phyloP scores from a whole-genome alignment of 2,329 filamentous ascomycete species.

The Fusarium sp. region DNA sequence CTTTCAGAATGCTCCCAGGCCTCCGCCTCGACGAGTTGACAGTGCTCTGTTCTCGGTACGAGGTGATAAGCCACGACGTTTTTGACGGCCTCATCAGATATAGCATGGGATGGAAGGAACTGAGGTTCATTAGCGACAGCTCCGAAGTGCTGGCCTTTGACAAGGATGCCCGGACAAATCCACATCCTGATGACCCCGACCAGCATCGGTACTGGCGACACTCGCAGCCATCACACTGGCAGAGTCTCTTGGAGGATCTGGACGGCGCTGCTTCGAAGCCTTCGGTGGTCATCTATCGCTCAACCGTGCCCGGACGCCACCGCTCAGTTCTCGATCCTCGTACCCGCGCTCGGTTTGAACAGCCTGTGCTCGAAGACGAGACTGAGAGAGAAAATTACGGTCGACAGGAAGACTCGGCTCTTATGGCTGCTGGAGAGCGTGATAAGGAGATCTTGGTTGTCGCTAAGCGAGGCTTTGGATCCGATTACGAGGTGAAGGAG shows the following conservation, averaged over 20 bases:
- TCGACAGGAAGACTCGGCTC: neutral
- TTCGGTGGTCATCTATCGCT: conserved; percentile 24
- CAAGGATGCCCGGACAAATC: neutral
- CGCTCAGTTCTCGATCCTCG: neutral
- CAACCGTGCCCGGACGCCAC: neutral
- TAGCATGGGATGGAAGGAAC: conserved; percentile 28
- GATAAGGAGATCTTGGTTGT: conserved; percentile 17
- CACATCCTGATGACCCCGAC: no score
- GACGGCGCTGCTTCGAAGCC: conserved; percentile 12
- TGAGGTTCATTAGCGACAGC: conserved; percentile 20
- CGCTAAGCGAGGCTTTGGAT: conserved; percentile 4
- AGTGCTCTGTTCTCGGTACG: neutral
- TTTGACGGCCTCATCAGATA: conserved; percentile 10
- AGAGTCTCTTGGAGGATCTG: conserved; percentile 3
- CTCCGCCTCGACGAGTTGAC: conserved; percentile 28
- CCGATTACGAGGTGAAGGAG: conserved; percentile 17
- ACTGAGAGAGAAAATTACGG: neutral
- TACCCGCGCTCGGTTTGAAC: conserved; percentile 1
- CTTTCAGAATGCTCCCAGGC: conserved; percentile 19
- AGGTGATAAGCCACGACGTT: conserved; percentile 1
- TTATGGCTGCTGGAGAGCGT: conserved; percentile 1
- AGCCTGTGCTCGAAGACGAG: neutral
- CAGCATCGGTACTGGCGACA: conserved; percentile 13
- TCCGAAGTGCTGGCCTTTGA: conserved; percentile 12
- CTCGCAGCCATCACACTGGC: conserved; percentile 24